Percentiles rank a stretch among this genome's conserved stretches.
Evolutionary conservation across 2,329 filamentous ascomycete species (phyloP).

Genomic region (Aureobasidium namibiae): DNA sequence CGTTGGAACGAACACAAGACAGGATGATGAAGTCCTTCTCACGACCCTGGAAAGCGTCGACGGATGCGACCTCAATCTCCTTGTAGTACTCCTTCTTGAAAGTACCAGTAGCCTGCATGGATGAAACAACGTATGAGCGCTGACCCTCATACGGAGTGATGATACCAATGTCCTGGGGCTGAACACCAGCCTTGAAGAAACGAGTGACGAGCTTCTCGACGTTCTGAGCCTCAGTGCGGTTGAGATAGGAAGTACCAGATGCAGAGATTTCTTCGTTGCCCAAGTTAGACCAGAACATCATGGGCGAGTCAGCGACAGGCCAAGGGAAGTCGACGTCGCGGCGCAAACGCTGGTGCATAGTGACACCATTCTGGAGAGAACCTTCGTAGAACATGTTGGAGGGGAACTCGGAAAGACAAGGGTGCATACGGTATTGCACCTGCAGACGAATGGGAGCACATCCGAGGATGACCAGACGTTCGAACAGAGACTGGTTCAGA

Average conservation of each 20-base stretch:
- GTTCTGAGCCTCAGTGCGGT: constrained; percentile 92
- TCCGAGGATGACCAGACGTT: constrained; percentile 84
- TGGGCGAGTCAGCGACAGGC: constrained; percentile 87
- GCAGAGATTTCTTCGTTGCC: constrained; percentile 98
- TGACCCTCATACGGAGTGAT: constrained; percentile 98
- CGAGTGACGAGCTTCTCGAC: constrained; percentile 98
- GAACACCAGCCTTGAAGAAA: constrained; percentile 98
- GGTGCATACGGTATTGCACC: constrained; percentile 98
- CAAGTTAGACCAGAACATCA: constrained; percentile 99
- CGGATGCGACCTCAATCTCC: constrained; percentile 94
- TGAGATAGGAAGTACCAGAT: constrained; percentile 94
- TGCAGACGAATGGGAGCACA: constrained; percentile 88
- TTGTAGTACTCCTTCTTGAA: constrained; percentile 99
- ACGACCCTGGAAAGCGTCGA: constrained; percentile 96
- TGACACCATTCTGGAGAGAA: constrained; percentile 92
- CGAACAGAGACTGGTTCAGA: constrained; percentile 95
- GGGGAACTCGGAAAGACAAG: constrained; percentile 91
- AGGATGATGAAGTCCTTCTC: constrained; percentile 99
- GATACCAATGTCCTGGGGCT: constrained; percentile 86
- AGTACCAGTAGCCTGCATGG: constrained; percentile 96
- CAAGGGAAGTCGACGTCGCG: constrained; percentile 96
- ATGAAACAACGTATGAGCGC: constrained; percentile 94
- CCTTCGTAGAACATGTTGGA: constrained; percentile 99
- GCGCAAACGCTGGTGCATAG: constrained; percentile 76
- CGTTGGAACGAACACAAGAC: constrained; percentile 95